These are phyloP conservation scores for Chaetoceros muelleri DNA, from an alignment of 108 stramenopile genomes.

Conservation along the genomic window DNA sequence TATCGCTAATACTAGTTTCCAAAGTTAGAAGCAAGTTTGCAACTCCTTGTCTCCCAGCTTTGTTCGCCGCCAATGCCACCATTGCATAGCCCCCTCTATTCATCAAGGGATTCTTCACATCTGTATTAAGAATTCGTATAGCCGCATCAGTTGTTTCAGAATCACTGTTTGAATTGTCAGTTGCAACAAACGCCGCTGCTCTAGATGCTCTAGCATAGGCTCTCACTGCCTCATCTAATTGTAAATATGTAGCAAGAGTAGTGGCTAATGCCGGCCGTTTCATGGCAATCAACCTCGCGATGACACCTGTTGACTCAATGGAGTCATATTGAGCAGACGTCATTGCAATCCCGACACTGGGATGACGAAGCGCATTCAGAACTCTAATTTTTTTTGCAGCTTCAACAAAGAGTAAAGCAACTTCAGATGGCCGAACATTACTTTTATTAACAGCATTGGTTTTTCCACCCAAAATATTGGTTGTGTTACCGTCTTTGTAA, in stretches of 20 bases:
- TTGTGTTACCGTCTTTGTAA: slow-evolving; percentile 36
- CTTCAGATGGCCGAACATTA: slow-evolving; percentile 38
- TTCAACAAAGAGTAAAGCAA: slow-evolving; percentile 55
- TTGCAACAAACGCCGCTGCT: slow-evolving; percentile 52
- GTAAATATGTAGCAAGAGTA: slow-evolving; percentile 51
- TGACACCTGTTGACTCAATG: slow-evolving; percentile 65
- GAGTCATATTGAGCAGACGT: slow-evolving; percentile 81
- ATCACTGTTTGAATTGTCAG: slow-evolving; percentile 25
- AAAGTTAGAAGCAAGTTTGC: slow-evolving; percentile 63
- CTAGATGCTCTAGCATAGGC: slow-evolving; percentile 63
- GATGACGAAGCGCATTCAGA: slow-evolving; percentile 72
- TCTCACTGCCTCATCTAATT: slow-evolving; percentile 50
- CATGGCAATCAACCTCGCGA: slow-evolving; percentile 54
- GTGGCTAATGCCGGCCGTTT: slow-evolving; percentile 63
- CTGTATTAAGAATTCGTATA: slow-evolving; percentile 52
- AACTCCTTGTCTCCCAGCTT: slow-evolving; percentile 63
- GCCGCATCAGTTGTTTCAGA: slow-evolving; percentile 58
- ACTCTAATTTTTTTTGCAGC: slow-evolving; percentile 71
- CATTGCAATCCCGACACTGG: slow-evolving; percentile 67
- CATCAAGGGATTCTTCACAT: slow-evolving; percentile 22
- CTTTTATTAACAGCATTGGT: slow-evolving; percentile 20
- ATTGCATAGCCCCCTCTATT: slow-evolving; percentile 68
- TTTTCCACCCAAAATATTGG: slow-evolving; percentile 32
- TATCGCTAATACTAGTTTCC: slow-evolving; percentile 66
- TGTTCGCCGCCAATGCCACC: slow-evolving; percentile 66